phyloP scores from a whole-genome alignment of 73 alveolate species.

The Symbiodinium natans region DNA sequence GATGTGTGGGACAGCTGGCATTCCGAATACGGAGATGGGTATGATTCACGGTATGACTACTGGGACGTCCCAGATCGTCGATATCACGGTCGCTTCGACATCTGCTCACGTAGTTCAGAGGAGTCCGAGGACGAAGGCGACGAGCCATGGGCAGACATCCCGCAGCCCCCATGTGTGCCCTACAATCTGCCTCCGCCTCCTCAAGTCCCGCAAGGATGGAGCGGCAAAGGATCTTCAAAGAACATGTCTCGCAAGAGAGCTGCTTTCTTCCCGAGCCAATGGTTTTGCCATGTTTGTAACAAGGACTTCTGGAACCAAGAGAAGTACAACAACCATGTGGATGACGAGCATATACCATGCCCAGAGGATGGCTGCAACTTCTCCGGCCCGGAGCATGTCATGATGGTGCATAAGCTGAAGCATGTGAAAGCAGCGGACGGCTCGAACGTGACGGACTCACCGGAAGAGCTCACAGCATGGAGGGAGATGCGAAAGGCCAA shows the following conservation, averaged over 20 bases:
- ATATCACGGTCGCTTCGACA: neutral
- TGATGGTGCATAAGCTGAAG: slow-evolving; percentile 90
- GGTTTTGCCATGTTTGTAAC: slow-evolving; percentile 94
- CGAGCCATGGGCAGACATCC: neutral
- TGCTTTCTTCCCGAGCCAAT: slow-evolving; percentile 26
- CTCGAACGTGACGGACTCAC: slow-evolving; percentile 56
- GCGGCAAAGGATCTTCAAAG: slow-evolving; percentile 15
- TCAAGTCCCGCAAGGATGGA: slow-evolving; percentile 31
- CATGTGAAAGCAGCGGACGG: slow-evolving; percentile 94
- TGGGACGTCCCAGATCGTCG: slow-evolving; percentile 5
- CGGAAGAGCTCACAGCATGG: slow-evolving; percentile 85
- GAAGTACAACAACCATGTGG: slow-evolving; percentile 57
- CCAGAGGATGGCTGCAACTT: slow-evolving; percentile 57
- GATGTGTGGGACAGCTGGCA: slow-evolving; percentile 13
- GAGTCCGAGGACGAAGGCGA: slow-evolving; percentile 16
- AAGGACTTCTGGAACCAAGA: slow-evolving; percentile 71
- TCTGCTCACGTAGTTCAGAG: neutral
- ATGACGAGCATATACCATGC: slow-evolving; percentile 78
- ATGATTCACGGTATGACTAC: neutral
- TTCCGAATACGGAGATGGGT: neutral
- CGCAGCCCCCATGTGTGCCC: neutral
- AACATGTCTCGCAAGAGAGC: neutral
- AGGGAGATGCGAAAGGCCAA: slow-evolving; percentile 37
- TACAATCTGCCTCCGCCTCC: slow-evolving; percentile 15
- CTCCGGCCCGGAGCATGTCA: slow-evolving; percentile 86